Conservation (phyloP, 495 filamentous ascomycete species). For the Annulohypoxylon nitens region DNA sequence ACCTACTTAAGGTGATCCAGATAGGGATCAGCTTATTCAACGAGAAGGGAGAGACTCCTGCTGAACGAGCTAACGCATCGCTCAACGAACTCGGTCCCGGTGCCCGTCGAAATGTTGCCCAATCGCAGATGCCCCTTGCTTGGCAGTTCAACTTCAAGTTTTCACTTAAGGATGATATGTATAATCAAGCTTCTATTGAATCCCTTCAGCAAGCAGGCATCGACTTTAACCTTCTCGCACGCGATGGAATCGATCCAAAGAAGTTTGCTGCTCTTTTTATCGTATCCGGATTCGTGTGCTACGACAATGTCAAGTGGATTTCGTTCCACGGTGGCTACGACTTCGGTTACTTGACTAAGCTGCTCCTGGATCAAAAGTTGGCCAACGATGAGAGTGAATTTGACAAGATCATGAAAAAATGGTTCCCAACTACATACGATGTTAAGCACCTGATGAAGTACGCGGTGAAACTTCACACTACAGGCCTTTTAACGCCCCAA, state of each 20-base stretch:
- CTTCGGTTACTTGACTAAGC: slow-evolving; percentile 96
- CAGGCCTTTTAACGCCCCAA: slow-evolving; percentile 73
- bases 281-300: slow-evolving; percentile 89
- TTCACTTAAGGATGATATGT: slow-evolving; percentile 94
- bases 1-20: slow-evolving; percentile 96
- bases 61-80: slow-evolving; percentile 68
- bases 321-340: slow-evolving; percentile 99
- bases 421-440: slow-evolving; percentile 93
- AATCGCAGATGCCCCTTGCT: slow-evolving; percentile 81
- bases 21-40: slow-evolving; percentile 94
- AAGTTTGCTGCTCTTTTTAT: slow-evolving; percentile 91
- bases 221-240: slow-evolving; percentile 84
- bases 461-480: slow-evolving; percentile 71
- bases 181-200: slow-evolving; percentile 90
- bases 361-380: slow-evolving; percentile 81
- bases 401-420: slow-evolving; percentile 83
- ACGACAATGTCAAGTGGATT: slow-evolving; percentile 92
- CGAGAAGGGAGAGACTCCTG: slow-evolving; percentile 85
- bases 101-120: slow-evolving; percentile 60
- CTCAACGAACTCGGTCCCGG: slow-evolving; percentile 65
- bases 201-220: slow-evolving; percentile 88
- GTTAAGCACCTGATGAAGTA: slow-evolving; percentile 96
- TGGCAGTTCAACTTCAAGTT: slow-evolving; percentile 99
- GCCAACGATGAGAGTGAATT: slow-evolving; percentile 91
- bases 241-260: slow-evolving; percentile 89